Conservation (phyloP, 2,329 filamentous ascomycete genomes). For the Onygenales sp. region DNA sequence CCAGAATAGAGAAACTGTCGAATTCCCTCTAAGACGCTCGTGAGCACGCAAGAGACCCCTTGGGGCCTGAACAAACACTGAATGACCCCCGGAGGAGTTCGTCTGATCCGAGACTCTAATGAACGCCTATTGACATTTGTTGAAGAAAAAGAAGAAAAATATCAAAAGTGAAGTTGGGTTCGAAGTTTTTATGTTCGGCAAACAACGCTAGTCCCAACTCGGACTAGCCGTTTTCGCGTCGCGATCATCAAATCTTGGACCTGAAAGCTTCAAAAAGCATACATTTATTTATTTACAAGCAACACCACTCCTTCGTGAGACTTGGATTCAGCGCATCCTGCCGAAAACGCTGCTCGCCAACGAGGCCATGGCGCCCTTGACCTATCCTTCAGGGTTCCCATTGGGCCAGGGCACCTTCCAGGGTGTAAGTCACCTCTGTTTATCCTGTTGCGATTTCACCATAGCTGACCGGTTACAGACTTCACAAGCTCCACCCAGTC, state of each 20-base stretch:
- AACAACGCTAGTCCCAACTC: conserved; percentile 21
- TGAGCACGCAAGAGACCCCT: conserved; percentile 88
- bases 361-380: conserved; percentile 30
- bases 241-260: conserved; percentile 1
- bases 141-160: conserved; percentile 40
- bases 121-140: conserved; percentile 65
- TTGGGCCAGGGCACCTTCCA: conserved; percentile 12
- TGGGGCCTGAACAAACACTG: conserved; percentile 87
- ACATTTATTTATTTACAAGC: background rate
- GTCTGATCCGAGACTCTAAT: conserved; percentile 99
- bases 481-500: conserved; percentile 7
- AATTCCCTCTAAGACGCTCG: conserved; percentile 79
- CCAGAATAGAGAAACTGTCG: conserved; percentile 64
- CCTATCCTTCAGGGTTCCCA: conserved; percentile 22
- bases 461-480: conserved; percentile 6
- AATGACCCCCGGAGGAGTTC: conserved; percentile 35
- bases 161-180: conserved; percentile 19
- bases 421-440: conserved; percentile 16
- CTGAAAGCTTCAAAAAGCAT: background rate
- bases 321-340: background rate
- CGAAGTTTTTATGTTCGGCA: conserved; percentile 16
- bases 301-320: background rate
- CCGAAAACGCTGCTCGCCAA: background rate
- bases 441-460: conserved; percentile 5
- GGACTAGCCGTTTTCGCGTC: conserved; percentile 17